These are phyloP conservation scores for Flaveria brownii DNA, from an alignment of 129 eudicot genomes.

Conservation along the genomic window DNA sequence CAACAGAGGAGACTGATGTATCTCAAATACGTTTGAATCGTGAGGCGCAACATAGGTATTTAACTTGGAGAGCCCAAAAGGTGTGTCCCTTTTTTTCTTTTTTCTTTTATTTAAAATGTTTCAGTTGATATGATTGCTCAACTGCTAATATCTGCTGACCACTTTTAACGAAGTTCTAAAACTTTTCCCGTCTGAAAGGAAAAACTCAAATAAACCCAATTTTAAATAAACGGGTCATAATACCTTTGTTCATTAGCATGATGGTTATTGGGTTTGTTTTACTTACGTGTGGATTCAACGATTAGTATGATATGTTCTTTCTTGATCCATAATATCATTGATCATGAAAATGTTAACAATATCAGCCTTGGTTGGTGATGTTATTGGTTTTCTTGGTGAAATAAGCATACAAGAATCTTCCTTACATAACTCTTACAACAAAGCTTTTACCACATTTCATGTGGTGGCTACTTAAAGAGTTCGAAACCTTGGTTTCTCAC, in stretches of 20 bases:
- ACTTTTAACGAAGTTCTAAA: too few species aligned
- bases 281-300: background rate
- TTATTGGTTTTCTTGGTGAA: background rate
- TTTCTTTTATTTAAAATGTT: background rate
- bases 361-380: background rate
- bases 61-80: conserved; percentile 92
- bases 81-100: conserved; percentile 24
- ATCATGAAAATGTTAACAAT: background rate
- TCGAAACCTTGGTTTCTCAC: background rate
- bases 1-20: conserved; percentile 48
- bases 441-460: background rate
- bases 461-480: background rate
- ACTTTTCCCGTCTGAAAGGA: too few species aligned
- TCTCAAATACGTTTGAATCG: conserved; percentile 51
- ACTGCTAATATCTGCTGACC: background rate
- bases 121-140: background rate
- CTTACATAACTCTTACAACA: background rate
- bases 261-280: background rate
- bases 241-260: too few species aligned
- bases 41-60: conserved; percentile 83
- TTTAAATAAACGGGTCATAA: too few species aligned
- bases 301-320: background rate
- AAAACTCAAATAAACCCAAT: too few species aligned
- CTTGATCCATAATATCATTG: background rate
- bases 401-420: background rate